Base-by-base conservation (phyloP, 2,329 filamentous ascomycete genomes). In the Emergomyces africanus region DNA sequence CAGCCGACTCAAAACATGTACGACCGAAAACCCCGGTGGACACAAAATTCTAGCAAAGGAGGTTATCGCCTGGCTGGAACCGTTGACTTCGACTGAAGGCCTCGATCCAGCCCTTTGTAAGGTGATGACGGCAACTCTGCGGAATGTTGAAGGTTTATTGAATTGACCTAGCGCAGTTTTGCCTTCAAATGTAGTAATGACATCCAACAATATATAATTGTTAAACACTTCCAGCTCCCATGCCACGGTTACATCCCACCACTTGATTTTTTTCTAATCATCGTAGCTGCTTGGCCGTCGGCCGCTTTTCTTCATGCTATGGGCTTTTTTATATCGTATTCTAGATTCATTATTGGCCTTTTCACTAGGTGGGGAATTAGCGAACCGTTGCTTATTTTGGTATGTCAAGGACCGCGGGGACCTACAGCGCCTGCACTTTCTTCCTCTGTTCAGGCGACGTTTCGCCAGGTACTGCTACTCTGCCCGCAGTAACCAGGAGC, bases 241-340 rank as follows among this genome's bases (percentile, higher is more conserved):
- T 51, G 9, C 8, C 15, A 20, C 49, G 2, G 33, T 25, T 25
- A 41, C 28, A 39, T 30, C 14, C 20, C 2, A 39, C 12, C 5
- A 28, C 6, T 35, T 35, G 1, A 35, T 25, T 44, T n/a, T n/a
- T n/a, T n/a, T 57, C 56, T 64, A 75, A 61, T 74, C 69, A 64
- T 73, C 70, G 61, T 69, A 69, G 61, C 67, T 68, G 61, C 63
- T 71, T 62, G 73, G 71, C 66, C 77, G 75, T 59, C 82, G 75
- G 63, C 76, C 76, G 64, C 74, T 78, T 71, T 86, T 86, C 72
- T 85, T 86, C 66, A 74, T 78, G 67, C 83, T 84, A 61, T 82
- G 81, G 57, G 76, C 69, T 71, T 85, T 85, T 72, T 86, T 86
- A 61, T 70, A 70, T 68, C 76, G 79, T 63, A 85, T 69, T 62